Evolutionary conservation across 129 eudicot genomes (phyloP), one percentile per base, ranked within the genome.

Genomic region (Flaveria trinervia): DNA sequence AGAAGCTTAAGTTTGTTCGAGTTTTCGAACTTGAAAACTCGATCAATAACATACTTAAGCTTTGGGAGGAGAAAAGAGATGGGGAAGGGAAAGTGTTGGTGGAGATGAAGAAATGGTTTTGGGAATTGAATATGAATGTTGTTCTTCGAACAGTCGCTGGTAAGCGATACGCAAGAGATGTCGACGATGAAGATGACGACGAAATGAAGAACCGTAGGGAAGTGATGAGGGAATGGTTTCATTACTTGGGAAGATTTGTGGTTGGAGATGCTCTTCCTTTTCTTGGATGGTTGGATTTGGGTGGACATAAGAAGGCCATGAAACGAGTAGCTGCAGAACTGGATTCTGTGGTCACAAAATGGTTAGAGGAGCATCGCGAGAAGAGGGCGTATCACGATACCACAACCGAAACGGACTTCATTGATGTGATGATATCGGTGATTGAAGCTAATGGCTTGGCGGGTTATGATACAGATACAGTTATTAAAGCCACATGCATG

Each of bases 221-320:
- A 36, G 62, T 55, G 73, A 25, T 67, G 51, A 73, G 80, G 45
- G 54, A 67, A 3, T 66, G 71, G 25, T 74, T 81, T 74, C 70
- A 68, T 25, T 54, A 36, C 15, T 9, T 68, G 11, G 84, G 84
- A 9, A 25, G 45, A 12, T 56, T 68, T 68, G 70, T 74, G 25
- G 49, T 18, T 15, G 46, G 70, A 4, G 85, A 81, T 26, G 45
- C 41, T 15, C 20, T 81, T 30, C 85, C 85, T 1, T 81, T 81
- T 39, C 30, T 81, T 49, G 22, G 80, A 60, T 81, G 85, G 85
- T 15, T 81, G 9, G 81, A 68, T 65, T 30, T 80, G 43, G 84
- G 80, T 43, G 80, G 80, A 17, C 6, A 73, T 7, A 72, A 81
- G 44, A 81, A 74, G 57, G 44, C 62, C 62, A 81, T 74, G 84